Base-by-base conservation (phyloP, 1,284 basidiomycete genomes). In the Marasmius fiardii region DNA sequence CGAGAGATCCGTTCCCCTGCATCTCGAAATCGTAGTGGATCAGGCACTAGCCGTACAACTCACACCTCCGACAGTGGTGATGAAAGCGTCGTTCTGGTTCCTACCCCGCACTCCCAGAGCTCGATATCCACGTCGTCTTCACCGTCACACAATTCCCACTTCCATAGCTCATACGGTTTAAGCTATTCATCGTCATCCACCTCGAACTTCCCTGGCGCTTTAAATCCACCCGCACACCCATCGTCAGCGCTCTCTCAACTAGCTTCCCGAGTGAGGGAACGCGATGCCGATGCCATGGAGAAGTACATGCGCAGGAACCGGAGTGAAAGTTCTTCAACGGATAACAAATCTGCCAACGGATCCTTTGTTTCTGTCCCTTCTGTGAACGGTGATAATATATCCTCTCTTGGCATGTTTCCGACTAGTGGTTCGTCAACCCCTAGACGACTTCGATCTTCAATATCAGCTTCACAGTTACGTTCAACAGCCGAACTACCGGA, bases 211-310 rank as follows among this genome's bases (percentile, higher is more conserved):
- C 79, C 80, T 56, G 72, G 76, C 20, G 60, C 71, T 45, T 66
- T 76, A 26, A 76, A 80, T 34, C 73, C 74, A 20, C 71, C 75
- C 31, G 73, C 41, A 14, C 66, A 74, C 56, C 64, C 72, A 2
- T 56, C 75, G 31, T 68, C 78, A 43, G 71, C 74, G 78, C 80
- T 31, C 66, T 90, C 57, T 87, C 90, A 8, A 88, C 87, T 92
- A 55, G 87, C 85, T 18, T 86, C 75, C 59, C 85, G 89, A 28
- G 86, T 92, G 76, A 80, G 85, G 61, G 86, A 91, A 71, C 78
- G 83, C 55, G 90, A 92, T 66, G 89, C 89, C 24, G 87, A 88
- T 67, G 90, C 90, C 24, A 90, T 89, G 75, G 88, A 91, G 66
- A 89, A 90, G 64, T 92, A 92, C 66, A 77, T 90, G 67, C 75